Percentiles rank a stretch among this genome's conserved stretches.
Conservation (phyloP, 208 protist genomes). For the Herpetomonas samuelpessoai region DNA sequence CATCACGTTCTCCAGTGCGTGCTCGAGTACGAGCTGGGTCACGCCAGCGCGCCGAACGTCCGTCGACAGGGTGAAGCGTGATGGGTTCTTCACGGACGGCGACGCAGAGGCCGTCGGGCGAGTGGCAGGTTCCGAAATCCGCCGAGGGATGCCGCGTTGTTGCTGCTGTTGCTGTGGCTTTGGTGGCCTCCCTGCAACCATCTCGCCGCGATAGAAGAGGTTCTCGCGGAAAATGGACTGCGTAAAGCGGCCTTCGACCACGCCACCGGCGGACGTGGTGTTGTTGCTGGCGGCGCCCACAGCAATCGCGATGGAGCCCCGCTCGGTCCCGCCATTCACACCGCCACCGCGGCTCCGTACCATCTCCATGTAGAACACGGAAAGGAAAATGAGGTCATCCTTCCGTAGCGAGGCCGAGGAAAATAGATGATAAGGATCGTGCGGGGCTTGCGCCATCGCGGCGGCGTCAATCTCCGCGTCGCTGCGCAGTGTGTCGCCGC, state of each 20-base stretch:
- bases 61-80: slow-evolving; percentile 17
- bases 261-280: background rate
- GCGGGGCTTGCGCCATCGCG: slow-evolving; percentile 1
- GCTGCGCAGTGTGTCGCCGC: slow-evolving; percentile 12
- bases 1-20: slow-evolving; percentile 60
- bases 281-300: background rate
- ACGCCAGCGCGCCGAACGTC: slow-evolving; percentile 44
- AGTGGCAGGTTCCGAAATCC: background rate
- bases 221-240: slow-evolving; percentile 1
- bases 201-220: background rate
- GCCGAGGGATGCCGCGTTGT: background rate
- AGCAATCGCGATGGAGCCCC: background rate
- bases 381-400: slow-evolving; percentile 17
- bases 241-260: background rate
- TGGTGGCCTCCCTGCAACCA: too few relatives aligned
- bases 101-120: background rate
- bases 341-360: slow-evolving; percentile 11
- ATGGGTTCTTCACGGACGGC: background rate
- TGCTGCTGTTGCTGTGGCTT: too few relatives aligned
- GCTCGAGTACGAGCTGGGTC: slow-evolving; percentile 48
- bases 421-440: background rate
- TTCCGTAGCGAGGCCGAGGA: slow-evolving; percentile 7
- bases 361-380: slow-evolving; percentile 18
- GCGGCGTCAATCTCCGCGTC: slow-evolving; percentile 10
- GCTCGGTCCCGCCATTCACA: background rate